Evolutionary conservation across 306 rosid genomes (phyloP).

Genomic region (Clitoria ternatea): DNA sequence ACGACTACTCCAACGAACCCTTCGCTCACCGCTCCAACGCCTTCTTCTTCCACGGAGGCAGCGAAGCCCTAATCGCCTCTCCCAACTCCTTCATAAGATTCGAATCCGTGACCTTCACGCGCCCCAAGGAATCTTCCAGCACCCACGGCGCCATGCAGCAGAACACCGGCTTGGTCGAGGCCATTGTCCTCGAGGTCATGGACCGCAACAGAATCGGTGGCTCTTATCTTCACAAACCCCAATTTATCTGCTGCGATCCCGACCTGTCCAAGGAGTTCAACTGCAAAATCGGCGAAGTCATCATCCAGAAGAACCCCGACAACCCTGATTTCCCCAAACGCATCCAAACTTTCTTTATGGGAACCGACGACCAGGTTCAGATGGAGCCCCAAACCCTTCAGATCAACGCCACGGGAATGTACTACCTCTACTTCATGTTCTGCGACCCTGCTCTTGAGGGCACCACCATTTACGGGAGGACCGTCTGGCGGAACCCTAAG

Average conservation of each 20-base stretch:
- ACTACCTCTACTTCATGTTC: slow-evolving; percentile 84
- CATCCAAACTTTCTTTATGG: slow-evolving; percentile 60
- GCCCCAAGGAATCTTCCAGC: slow-evolving; percentile 57
- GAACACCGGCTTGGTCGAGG: slow-evolving; percentile 78
- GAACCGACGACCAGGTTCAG: slow-evolving; percentile 29
- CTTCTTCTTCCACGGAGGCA: slow-evolving; percentile 98
- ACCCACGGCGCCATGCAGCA: slow-evolving; percentile 55
- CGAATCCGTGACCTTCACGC: slow-evolving; percentile 56
- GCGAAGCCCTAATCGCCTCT: slow-evolving; percentile 75
- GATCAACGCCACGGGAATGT: slow-evolving; percentile 72
- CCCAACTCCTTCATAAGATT: slow-evolving; percentile 80
- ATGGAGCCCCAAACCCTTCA: slow-evolving; percentile 38
- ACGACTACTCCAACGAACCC: slow-evolving; percentile 56
- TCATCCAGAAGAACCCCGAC: slow-evolving; percentile 48
- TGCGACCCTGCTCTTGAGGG: slow-evolving; percentile 71
- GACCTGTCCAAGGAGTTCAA: slow-evolving; percentile 33
- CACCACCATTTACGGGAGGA: slow-evolving; percentile 67
- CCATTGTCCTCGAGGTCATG: slow-evolving; percentile 71
- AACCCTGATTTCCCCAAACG: slow-evolving; percentile 54
- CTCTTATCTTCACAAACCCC: slow-evolving; percentile 50
- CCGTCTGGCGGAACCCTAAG: slow-evolving; percentile 81
- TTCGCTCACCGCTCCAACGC: slow-evolving; percentile 72
- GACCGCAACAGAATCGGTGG: slow-evolving; percentile 75
- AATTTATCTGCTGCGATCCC: slow-evolving; percentile 57
- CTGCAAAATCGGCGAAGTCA: slow-evolving; percentile 73